Percentiles rank a stretch among this genome's conserved stretches.
phyloP scores from a whole-genome alignment of 2,329 filamentous ascomycete genomes.

The Acarospora socialis region DNA sequence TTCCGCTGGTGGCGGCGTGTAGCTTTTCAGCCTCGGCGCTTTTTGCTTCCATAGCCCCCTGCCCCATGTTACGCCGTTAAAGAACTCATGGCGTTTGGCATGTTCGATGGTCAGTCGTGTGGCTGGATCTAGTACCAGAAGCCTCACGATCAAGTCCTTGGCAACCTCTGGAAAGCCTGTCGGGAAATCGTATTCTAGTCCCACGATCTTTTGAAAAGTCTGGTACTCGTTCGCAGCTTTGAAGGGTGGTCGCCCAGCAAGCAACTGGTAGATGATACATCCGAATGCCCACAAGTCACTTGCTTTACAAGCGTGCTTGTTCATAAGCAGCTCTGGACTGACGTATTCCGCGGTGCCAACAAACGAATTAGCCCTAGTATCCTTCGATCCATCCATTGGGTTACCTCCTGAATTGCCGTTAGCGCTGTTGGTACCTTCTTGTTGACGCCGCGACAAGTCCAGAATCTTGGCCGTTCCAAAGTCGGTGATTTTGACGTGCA shows the following conservation, averaged over 20 bases:
- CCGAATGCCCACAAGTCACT: constrained; percentile 98
- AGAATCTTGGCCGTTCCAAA: constrained; percentile 97
- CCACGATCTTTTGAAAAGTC: constrained; percentile 97
- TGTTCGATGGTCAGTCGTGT: constrained; percentile 82
- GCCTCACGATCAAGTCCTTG: constrained; percentile 75
- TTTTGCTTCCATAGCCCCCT: constrained; percentile 78
- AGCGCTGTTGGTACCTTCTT: constrained; percentile 27
- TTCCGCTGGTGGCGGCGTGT: constrained; percentile 62
- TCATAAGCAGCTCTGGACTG: constrained; percentile 88
- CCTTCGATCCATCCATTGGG: constrained; percentile 43
- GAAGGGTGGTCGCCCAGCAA: constrained; percentile 93
- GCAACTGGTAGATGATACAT: constrained; percentile 90
- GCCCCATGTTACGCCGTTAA: constrained; percentile 74
- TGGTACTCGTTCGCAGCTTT: constrained; percentile 92
- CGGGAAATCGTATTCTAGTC: constrained; percentile 86
- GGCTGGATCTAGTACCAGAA: constrained; percentile 76
- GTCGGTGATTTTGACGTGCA: constrained; percentile 98
- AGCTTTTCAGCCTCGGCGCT: constrained; percentile 73
- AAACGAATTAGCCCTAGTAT: constrained; percentile 76
- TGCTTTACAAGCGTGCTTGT: constrained; percentile 94
- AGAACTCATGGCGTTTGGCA: constrained; percentile 93
- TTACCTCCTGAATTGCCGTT: constrained; percentile 27
- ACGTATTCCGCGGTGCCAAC: constrained; percentile 98
- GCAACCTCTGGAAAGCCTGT: constrained; percentile 74
- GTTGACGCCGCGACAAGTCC: constrained; percentile 37